Base-by-base conservation (phyloP, 495 filamentous ascomycete genomes). In the Astrocystis sublimbata region DNA sequence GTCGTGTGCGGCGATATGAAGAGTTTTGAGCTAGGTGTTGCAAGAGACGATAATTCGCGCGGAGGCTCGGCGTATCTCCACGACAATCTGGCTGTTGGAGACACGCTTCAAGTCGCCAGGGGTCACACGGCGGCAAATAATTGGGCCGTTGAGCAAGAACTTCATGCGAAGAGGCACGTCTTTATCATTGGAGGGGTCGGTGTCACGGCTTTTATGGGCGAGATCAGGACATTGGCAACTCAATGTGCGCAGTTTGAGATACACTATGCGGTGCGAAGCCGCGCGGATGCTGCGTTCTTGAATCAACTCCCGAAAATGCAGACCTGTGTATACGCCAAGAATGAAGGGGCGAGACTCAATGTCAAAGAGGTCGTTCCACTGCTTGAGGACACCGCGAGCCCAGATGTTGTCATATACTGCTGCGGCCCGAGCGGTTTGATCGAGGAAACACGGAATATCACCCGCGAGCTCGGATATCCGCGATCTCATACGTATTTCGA, bases 51-150 rank as follows among this genome's bases (percentile, higher is more conserved):
- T 26, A 55, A 68, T 3, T 76, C 73, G 23, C 71, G 76, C 21
- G 76, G 76, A 1, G 76, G 76, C 12, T 78, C 74, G 0, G 3
- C 51, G 9, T 79, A 72, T 52, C 46, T 79, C 0, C 74, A 78
- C 38, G 65, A 77, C 7, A 45, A 52, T 3, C 15, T 75, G 8
- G 33, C 66, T 12, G 33, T 73, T 41, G 71, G 78, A 69, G 64
- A 85, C 68, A 67, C 83, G 69, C 65, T 89, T 77, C 68, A 70
- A 56, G 77, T 76, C 67, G 70, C 65, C 47, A 70, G 65, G 61
- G 70, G 70, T 13, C 65, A 70, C 19, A 54, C 61, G 26, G 55
- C 65, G 2, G 13, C 33, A 13, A 59, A 58, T 41, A 26, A 68
- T 57, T 13, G 63, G 70, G 13, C 62, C 35, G 17, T 49, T 62